A percentile compares a stretch with the other conserved stretches of the same genome.
Evolutionary conservation across 306 rosid genomes (phyloP).

Genomic region (Oemleria cerasiformis): DNA sequence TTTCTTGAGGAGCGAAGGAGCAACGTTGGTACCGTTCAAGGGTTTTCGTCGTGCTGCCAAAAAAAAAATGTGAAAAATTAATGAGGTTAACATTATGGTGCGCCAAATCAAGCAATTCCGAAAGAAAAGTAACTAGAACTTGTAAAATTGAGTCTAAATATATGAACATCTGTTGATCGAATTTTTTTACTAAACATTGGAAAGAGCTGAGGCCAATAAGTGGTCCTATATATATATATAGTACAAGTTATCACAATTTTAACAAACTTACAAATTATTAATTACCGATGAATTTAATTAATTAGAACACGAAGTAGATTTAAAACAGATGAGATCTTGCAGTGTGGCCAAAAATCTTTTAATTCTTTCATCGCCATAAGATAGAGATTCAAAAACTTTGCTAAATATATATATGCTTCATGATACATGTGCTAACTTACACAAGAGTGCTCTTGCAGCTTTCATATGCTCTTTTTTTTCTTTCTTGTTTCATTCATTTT

Average conservation of each 20-base stretch:
- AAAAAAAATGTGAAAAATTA: not conserved
- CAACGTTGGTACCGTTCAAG: slow-evolving; percentile 77
- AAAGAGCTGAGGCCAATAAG: too few relatives aligned
- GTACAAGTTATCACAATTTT: not conserved
- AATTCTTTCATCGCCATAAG: not conserved
- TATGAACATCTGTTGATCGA: too few relatives aligned
- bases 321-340: not conserved
- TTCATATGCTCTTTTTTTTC: not conserved
- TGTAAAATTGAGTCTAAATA: too few relatives aligned
- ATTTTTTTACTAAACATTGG: too few relatives aligned
- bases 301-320: too few relatives aligned
- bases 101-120: not conserved
- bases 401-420: not conserved
- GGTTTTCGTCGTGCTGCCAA: slow-evolving; percentile 47
- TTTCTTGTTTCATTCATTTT: not conserved
- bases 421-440: too few relatives aligned
- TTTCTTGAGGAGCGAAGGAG: slow-evolving; percentile 58
- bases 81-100: not conserved
- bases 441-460: not conserved
- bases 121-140: not conserved
- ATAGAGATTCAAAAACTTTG: not conserved
- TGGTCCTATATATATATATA: too few relatives aligned
- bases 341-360: not conserved
- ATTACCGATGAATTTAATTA: not conserved
- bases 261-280: too few relatives aligned